phyloP scores from a whole-genome alignment of 192 early-diverging fungal genomes.

The Entomortierella chlamydospora region DNA sequence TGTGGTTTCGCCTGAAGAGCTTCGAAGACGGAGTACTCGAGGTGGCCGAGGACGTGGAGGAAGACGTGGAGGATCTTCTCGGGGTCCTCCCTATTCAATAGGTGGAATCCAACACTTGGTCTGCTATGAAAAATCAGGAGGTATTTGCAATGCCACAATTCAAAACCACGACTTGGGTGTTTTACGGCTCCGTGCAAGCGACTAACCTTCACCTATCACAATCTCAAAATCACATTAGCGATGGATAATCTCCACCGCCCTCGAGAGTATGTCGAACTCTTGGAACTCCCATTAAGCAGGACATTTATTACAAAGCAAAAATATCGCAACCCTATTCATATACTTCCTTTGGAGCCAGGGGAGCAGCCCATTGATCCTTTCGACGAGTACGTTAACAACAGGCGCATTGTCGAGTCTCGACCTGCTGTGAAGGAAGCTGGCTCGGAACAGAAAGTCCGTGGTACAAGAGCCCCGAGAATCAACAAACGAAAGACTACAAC shows the following conservation, averaged over 20 bases:
- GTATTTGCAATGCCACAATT: neutral
- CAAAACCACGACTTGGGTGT: too few relatives aligned
- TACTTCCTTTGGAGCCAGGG: neutral
- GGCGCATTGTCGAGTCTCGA: constrained; percentile 14
- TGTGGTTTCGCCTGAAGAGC: constrained; percentile 1
- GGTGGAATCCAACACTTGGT: constrained; percentile 30
- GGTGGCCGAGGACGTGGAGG: neutral
- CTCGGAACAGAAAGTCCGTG: too few relatives aligned
- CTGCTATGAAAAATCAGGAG: constrained; percentile 38
- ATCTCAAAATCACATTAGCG: neutral
- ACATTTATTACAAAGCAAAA: constrained; percentile 33
- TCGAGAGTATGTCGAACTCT: constrained; percentile 27
- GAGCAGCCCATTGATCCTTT: constrained; percentile 6
- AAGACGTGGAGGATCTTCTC: neutral
- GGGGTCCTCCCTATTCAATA: neutral
- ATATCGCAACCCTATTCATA: constrained; percentile 10
- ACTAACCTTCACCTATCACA: too few relatives aligned
- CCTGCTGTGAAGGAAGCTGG: neutral
- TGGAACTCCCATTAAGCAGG: constrained; percentile 27
- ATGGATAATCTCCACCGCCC: constrained; percentile 32
- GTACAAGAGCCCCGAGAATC: neutral
- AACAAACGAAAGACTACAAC: neutral
- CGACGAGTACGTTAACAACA: constrained; percentile 25
- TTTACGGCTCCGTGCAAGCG: too few relatives aligned
- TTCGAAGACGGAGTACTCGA: neutral